phyloP scores from a whole-genome alignment of 805 yeast genomes.

The Saccharomycopsis capsularis region DNA sequence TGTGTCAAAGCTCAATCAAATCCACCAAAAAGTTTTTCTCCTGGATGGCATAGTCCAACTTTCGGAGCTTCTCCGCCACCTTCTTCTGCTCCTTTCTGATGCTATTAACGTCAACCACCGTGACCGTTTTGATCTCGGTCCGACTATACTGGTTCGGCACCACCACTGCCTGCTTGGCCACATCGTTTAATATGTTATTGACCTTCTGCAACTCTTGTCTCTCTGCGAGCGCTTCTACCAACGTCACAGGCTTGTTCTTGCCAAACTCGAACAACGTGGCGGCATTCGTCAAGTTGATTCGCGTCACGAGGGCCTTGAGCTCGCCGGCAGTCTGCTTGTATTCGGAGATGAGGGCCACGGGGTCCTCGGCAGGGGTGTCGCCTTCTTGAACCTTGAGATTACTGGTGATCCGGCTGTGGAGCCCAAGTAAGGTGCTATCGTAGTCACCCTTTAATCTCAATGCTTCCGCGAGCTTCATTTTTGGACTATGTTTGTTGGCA shows the following conservation, averaged over 20 bases:
- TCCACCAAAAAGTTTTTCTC: not conserved
- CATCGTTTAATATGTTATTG: not conserved
- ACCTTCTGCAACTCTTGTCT: not conserved
- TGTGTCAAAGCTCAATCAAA: not conserved
- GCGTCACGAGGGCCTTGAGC: not conserved
- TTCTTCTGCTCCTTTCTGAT: not conserved
- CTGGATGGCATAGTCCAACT: not conserved
- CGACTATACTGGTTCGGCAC: not conserved
- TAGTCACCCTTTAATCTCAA: not conserved
- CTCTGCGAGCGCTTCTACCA: not conserved
- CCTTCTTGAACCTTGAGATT: not conserved
- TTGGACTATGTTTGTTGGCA: not conserved
- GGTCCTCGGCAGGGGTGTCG: not conserved
- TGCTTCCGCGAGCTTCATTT: not conserved
- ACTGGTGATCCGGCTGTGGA: not conserved
- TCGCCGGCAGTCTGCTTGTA: not conserved
- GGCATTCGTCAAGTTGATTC: not conserved
- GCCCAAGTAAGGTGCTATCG: not conserved
- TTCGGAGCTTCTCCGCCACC: not conserved
- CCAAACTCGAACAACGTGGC: not conserved
- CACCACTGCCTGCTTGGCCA: not conserved
- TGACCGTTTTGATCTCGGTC: not conserved
- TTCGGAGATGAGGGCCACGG: not conserved
- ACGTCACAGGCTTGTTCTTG: not conserved
- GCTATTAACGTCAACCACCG: not conserved